Percentiles rank a stretch among this genome's conserved stretches.
These are phyloP conservation scores for Tetrahymena elliotti DNA, from an alignment of 73 alveolate species.

Conservation along the genomic window DNA sequence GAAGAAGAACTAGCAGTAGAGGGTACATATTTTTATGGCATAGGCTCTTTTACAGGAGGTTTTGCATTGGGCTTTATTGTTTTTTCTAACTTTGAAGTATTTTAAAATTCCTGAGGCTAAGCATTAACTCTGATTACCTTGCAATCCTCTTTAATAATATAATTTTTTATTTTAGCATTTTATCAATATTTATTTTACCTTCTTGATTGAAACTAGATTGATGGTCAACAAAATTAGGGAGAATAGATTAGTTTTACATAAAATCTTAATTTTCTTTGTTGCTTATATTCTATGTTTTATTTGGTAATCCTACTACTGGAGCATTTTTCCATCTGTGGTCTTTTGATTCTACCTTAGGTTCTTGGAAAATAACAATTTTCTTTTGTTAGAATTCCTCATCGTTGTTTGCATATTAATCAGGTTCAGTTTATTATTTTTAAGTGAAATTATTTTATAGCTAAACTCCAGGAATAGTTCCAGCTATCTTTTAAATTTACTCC, in stretches of 20 bases:
- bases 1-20: background rate
- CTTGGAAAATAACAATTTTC: background rate
- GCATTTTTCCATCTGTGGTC: slow-evolving; percentile 47
- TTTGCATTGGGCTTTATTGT: background rate
- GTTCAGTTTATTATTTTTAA: background rate
- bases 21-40: background rate
- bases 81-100: background rate
- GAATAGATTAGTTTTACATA: background rate
- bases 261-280: background rate
- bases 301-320: slow-evolving; percentile 15
- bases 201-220: background rate
- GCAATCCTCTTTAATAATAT: background rate
- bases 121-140: background rate
- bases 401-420: background rate
- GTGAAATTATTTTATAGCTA: background rate
- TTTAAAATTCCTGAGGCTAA: background rate
- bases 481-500: background rate
- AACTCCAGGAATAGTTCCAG: background rate
- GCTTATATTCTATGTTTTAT: background rate
- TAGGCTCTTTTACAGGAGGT: background rate
- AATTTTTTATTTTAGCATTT: background rate
- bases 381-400: background rate
- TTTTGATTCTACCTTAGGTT: slow-evolving; percentile 26
- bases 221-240: background rate
- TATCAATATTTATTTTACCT: background rate